Evolutionary conservation across 2,329 filamentous ascomycete species (phyloP), one percentile per base, ranked within the genome.

Genomic region (Diaporthe australafricana): DNA sequence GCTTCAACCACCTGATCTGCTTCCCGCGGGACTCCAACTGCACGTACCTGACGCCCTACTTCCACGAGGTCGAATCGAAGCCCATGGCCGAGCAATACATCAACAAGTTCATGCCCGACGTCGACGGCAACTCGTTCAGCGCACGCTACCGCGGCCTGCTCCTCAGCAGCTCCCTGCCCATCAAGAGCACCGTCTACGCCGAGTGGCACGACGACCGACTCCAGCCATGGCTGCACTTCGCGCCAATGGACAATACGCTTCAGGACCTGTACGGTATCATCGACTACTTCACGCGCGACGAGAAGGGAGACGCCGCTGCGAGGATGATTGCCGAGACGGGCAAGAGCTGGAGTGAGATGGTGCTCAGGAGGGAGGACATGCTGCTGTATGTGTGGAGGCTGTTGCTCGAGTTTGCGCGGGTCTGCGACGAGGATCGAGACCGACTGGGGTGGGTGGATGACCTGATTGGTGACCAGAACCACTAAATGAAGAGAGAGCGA

Each of bases 181-280:
- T 94, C 78, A 94, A 94, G 81, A 87, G 90, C 16, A 94, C 92
- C 4, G 86, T 94, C 53, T 94, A 92, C 78, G 83, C 88, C 11
- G 93, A 94, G 79, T 94, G 93, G 93, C 92, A 94, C 78, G 92
- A 94, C 78, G 87, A 88, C 53, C 86, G 92, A 8, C 84, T 94
- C 0, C 82, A 89, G 17, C 89, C 91, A 0, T 95, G 92, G 92
- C 83, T 88, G 74, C 93, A 95, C 80, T 94, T 93, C 76, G 88
- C 91, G 1, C 92, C 93, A 2, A 86, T 94, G 77, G 91, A 93
- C 79, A 92, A 92, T 77, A 88, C 88, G 1, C 92, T 90, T 72
- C 83, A 88, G 67, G 93, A 94, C 57, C 78, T 93, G 12, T 93
- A 92, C 75, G 87, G 87, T 12, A 84, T 91, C 12, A 81, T 93